phyloP scores from a whole-genome alignment of 2,329 filamentous ascomycete species.

The Juglanconis juglandina region DNA sequence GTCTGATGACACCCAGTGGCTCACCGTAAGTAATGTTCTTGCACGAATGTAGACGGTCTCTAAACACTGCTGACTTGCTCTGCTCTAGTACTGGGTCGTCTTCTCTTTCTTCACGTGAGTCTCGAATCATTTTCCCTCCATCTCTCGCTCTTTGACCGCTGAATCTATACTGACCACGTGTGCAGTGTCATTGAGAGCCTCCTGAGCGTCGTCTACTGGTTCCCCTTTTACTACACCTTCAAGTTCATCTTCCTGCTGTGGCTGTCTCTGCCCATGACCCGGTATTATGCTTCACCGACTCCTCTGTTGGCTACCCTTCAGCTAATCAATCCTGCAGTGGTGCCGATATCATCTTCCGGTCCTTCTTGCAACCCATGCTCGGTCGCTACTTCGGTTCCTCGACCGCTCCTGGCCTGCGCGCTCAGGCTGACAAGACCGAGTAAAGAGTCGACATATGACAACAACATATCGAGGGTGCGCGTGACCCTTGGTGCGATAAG shows the following conservation, averaged over 20 bases:
- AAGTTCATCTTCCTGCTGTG: conserved; percentile 97
- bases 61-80: conserved; percentile 31
- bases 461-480: conserved; percentile 14
- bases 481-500: conserved; percentile 17
- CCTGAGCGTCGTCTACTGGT: conserved; percentile 85
- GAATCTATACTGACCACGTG: background rate
- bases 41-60: conserved; percentile 1
- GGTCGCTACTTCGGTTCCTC: conserved; percentile 84
- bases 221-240: conserved; percentile 99
- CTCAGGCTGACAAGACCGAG: conserved; percentile 78
- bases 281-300: conserved; percentile 64
- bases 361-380: conserved; percentile 87
- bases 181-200: conserved; percentile 72
- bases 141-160: background rate
- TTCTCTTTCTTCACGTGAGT: conserved; percentile 73
- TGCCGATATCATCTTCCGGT: conserved; percentile 94
- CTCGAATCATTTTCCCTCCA: background rate
- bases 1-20: conserved; percentile 77
- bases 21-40: conserved; percentile 54
- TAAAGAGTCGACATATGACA: conserved; percentile 37
- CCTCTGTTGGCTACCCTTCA: background rate
- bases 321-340: conserved; percentile 55
- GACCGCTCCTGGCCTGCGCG: conserved; percentile 81
- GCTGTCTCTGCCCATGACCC: conserved; percentile 93
- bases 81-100: conserved; percentile 75